Evolutionary conservation across 805 yeast genomes (phyloP), one percentile per base, ranked within the genome.

Genomic region (Wickerhamiella kurtzmanii): DNA sequence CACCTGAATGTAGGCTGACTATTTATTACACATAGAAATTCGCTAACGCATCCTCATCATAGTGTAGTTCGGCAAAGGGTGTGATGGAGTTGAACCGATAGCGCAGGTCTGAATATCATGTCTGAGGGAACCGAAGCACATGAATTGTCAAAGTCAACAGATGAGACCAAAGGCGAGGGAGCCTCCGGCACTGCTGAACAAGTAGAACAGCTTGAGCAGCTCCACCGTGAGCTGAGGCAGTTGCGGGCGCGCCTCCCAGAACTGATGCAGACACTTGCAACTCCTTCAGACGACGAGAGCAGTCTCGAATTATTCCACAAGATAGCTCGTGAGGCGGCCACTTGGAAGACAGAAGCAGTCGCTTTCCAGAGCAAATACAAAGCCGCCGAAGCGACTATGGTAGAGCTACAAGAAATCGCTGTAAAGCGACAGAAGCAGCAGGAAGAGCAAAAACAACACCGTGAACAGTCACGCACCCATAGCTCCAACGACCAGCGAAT

Each of bases 241-340:
- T 49, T 51, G 41, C 48, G 59, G 2, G 53, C 56, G 11, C 40
- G 46, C 17, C 45, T 55, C 18, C 59, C 59, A 3, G 52, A 51
- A 43, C 32, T 55, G 36, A 35, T 55, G 22, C 52, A 49, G 25
- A 39, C 22, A 37, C 44, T 55, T 3, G 56, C 57, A 20, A 44
- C 43, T 17, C 51, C 47, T 22, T 32, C 47, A 37, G 56, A 54
- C 37, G 48, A 50, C 21, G 28, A 43, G 13, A 48, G 43, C 32
- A 50, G 53, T 47, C 39, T 44, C 25, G 44, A 46, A 45, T 48
- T 53, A 28, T 55, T 55, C 41, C 46, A 50, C 40, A 50, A 45
- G n/a, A 53, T 55, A 1, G 54, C 56, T 4, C 50, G 38, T 18
- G 51, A 43, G 32, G 44, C 52, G 6, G 44, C 43, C 21, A 46